These are phyloP conservation scores for Camellia japonica DNA, from an alignment of 148 eudicot genomes.

Conservation along the genomic window DNA sequence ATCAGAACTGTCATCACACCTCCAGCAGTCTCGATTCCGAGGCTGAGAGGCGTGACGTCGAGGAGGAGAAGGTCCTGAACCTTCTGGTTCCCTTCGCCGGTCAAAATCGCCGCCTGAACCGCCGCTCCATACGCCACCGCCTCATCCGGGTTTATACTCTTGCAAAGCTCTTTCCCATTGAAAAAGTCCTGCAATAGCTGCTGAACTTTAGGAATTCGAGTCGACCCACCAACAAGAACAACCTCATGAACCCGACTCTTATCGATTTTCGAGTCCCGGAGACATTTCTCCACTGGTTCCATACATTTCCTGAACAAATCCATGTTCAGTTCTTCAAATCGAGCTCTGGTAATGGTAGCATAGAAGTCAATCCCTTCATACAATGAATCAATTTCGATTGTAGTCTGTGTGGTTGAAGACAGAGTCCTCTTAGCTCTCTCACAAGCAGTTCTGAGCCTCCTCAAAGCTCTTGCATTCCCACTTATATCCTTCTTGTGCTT, in stretches of 20 bases:
- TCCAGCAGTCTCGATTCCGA: constrained; percentile 10
- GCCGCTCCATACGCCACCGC: constrained; percentile 11
- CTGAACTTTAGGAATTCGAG: constrained; percentile 14
- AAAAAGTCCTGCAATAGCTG: constrained; percentile 6
- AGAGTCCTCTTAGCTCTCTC: constrained; percentile 5
- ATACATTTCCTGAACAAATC: constrained; percentile 16
- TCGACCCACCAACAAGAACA: constrained; percentile 15
- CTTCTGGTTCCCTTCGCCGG: constrained; percentile 9
- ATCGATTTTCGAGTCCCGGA: constrained; percentile 6
- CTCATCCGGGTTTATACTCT: constrained; percentile 2
- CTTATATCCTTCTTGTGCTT: constrained; percentile 18
- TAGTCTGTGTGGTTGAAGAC: not conserved
- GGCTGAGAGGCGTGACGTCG: constrained; percentile 11
- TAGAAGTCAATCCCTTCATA: constrained; percentile 13
- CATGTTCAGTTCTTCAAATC: constrained; percentile 11
- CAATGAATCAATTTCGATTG: constrained; percentile 8
- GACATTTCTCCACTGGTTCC: constrained; percentile 17
- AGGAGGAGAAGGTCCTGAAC: constrained; percentile 6
- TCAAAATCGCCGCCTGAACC: constrained; percentile 3
- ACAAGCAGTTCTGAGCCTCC: constrained; percentile 15
- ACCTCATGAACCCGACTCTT: constrained; percentile 3
- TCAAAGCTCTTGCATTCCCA: constrained; percentile 1
- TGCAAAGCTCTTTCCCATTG: constrained; percentile 14
- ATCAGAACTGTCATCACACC: constrained; percentile 10
- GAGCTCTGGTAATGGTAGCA: constrained; percentile 9